A percentile compares a stretch with the other conserved stretches of the same genome.
phyloP scores from a whole-genome alignment of 1,139 yeast genomes.

The Meyerozyma athensensis region DNA sequence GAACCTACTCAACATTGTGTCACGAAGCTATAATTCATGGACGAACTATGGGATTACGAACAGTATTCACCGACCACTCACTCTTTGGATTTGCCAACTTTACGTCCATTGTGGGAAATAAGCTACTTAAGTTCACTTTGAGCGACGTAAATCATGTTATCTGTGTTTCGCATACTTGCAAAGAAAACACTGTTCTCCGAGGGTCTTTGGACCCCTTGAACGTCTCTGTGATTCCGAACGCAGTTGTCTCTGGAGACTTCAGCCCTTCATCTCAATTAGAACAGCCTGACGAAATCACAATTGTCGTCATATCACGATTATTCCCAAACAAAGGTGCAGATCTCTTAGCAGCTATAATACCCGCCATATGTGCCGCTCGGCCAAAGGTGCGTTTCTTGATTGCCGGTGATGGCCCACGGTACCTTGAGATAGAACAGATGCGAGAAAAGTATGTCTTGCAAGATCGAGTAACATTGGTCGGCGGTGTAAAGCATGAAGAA shows the following conservation, averaged over 20 bases:
- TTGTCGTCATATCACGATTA: slow-evolving; percentile 85
- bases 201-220: slow-evolving; percentile 74
- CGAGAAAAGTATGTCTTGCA: slow-evolving; percentile 82
- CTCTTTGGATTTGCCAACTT: slow-evolving; percentile 90
- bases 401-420: slow-evolving; percentile 98
- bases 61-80: slow-evolving; percentile 95
- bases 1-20: slow-evolving; percentile 78
- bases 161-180: slow-evolving; percentile 94
- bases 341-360: slow-evolving; percentile 77
- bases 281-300: slow-evolving; percentile 47
- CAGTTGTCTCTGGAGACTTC: slow-evolving; percentile 83
- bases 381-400: slow-evolving; percentile 71
- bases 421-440: slow-evolving; percentile 91
- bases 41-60: slow-evolving; percentile 84
- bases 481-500: slow-evolving; percentile 86
- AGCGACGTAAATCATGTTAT: slow-evolving; percentile 90
- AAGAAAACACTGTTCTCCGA: slow-evolving; percentile 88
- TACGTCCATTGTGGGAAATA: slow-evolving; percentile 80
- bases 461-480: slow-evolving; percentile 80
- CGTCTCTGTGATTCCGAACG: slow-evolving; percentile 94
- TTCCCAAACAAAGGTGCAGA: slow-evolving; percentile 98
- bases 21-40: slow-evolving; percentile 91
- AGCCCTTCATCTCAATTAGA: slow-evolving; percentile 39
- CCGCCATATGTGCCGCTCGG: slow-evolving; percentile 65
- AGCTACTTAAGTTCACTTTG: slow-evolving; percentile 74